Base-by-base conservation (phyloP, 352 stramenopile genomes). In the Pythium brassicae region DNA sequence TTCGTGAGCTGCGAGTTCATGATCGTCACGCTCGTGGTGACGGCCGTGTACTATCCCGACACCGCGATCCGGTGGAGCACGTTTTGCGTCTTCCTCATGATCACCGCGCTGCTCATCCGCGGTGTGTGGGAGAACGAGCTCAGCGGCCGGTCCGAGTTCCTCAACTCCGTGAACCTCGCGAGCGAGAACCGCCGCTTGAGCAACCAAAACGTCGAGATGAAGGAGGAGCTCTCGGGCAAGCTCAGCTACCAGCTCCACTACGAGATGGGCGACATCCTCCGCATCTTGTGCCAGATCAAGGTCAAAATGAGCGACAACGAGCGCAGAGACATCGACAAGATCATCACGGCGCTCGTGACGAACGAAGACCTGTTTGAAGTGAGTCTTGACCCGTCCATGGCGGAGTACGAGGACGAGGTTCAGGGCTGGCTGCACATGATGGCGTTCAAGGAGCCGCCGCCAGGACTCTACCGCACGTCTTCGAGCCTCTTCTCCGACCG, bases 391-490 rank as follows among this genome's bases (percentile, higher is more conserved):
- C 75, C 75, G 11, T 62, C 62, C 15, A 81, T 83, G 65, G 62
- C 69, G 35, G 76, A 86, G 57, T 78, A 83, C 39, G 78, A 88
- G 48, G 76, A 86, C 43, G 76, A 88, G 56, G 73, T 86, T 10
- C 76, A 88, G 51, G 78, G 73, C 43, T 88, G 78, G 78, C 58
- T 88, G 48, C 75, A 86, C 53, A 85, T 88, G 69, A 84, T 88
- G 75, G 76, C 77, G 25, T 81, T 84, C 57, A 72, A 69, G 32
- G 68, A 72, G 25, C 57, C 65, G 10, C 53, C 60, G 2, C 61
- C 64, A 1, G 50, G 44, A 3, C 50, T 66, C 4, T 53, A 61
- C 17, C 51, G 25, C 27, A 15, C 48, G 23, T 57, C 59, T 2
- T 57, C 59, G 9, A 35, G 12, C 8, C 45, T 53, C 10, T 50